phyloP scores from a whole-genome alignment of 192 early-diverging fungal genomes.

The Backusella tuberculispora region DNA sequence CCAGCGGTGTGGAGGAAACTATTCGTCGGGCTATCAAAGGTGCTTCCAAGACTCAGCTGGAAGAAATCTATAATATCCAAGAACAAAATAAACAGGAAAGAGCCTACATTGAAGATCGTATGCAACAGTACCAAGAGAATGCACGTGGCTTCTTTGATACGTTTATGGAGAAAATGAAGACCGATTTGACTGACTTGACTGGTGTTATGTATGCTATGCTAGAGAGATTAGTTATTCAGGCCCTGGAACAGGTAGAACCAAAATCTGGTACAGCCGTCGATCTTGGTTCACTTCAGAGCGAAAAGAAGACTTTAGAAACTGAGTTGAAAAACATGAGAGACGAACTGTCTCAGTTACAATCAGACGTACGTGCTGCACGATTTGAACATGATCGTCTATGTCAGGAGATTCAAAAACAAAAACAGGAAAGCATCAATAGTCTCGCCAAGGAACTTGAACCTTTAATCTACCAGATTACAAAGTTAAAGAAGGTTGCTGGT shows the following conservation, averaged over 20 bases:
- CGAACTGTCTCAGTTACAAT: conserved; percentile 14
- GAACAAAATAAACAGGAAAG: conserved; percentile 23
- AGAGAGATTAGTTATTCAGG: conserved; percentile 33
- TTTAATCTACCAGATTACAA: conserved; percentile 21
- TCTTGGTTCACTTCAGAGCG: conserved; percentile 20
- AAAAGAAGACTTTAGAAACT: conserved; percentile 23
- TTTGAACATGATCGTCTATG: conserved; percentile 19
- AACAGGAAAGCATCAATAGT: conserved; percentile 14
- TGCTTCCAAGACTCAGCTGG: conserved; percentile 27
- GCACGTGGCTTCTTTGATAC: conserved; percentile 39
- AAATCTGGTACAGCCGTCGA: background rate
- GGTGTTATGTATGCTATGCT: conserved; percentile 41
- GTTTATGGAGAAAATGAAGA: conserved; percentile 32
- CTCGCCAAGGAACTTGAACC: conserved; percentile 30
- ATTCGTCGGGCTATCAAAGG: conserved; percentile 34
- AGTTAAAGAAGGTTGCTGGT: conserved; percentile 23
- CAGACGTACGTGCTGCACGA: background rate
- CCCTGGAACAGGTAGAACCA: conserved; percentile 26
- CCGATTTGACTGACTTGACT: conserved; percentile 36
- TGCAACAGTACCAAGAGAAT: conserved; percentile 38
- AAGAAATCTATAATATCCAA: conserved; percentile 4
- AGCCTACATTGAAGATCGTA: conserved; percentile 24
- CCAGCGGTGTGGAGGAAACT: conserved; percentile 32
- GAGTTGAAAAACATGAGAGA: conserved; percentile 19
- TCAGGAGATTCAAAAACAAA: conserved; percentile 4